Conservation (phyloP, 192 early-diverging fungal species). For the Spizellomyces punctatus region DNA sequence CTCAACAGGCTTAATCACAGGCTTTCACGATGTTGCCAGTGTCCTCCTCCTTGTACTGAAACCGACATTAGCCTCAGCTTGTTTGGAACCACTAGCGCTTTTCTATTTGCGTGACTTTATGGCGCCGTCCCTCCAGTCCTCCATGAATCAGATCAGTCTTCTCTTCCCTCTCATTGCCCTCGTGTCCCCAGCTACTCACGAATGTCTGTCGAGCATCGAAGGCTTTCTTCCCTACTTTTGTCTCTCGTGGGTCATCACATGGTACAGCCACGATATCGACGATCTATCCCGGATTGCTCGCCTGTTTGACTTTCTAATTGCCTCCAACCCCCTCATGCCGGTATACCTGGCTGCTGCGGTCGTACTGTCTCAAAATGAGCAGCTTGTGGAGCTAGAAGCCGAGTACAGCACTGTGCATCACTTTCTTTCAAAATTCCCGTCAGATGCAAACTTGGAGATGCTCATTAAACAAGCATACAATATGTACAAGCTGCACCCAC, state of each 20-base stretch:
- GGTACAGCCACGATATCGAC: conserved; percentile 71
- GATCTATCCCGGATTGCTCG: conserved; percentile 50
- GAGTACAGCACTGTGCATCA: conserved; percentile 22
- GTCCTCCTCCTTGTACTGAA: conserved; percentile 28
- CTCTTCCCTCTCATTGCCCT: conserved; percentile 32
- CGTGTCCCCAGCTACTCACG: conserved; percentile 8
- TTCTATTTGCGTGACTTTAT: conserved; percentile 44
- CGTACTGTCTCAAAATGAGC: conserved; percentile 6
- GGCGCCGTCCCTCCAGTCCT: conserved; percentile 39
- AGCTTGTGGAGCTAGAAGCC: conserved; percentile 5
- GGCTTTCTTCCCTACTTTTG: conserved; percentile 68
- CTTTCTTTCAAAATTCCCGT: conserved; percentile 18
- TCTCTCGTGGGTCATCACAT: conserved; percentile 75
- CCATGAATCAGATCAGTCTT: conserved; percentile 48
- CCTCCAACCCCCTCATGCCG: conserved; percentile 62
- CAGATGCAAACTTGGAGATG: conserved; percentile 2
- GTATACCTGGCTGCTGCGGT: conserved; percentile 62
- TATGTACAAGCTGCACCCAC: conserved; percentile 11
- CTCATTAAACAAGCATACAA: conserved; percentile 10
- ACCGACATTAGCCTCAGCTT: conserved; percentile 34
- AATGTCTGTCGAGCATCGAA: conserved; percentile 17
- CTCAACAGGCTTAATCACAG: background rate
- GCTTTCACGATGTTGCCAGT: conserved; percentile 51
- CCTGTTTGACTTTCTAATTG: conserved; percentile 67
- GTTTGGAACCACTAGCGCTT: conserved; percentile 52